phyloP scores from a whole-genome alignment of 768 basidiomycete species.

The Pilatotrama ljubarskyi region DNA sequence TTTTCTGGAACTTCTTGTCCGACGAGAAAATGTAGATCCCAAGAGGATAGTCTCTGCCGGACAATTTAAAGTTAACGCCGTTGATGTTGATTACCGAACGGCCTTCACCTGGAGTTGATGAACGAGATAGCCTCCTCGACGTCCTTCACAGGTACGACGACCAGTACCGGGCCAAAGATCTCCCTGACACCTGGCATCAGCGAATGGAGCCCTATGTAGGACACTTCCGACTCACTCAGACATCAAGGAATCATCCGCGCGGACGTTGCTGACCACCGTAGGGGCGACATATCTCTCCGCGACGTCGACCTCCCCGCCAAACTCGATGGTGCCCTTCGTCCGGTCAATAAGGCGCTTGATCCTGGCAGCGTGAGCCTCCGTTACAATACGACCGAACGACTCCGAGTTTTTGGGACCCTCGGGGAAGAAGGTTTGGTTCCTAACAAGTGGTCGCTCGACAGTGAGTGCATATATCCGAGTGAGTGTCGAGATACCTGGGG shows the following conservation, averaged over 20 bases:
- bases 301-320: constrained; percentile 62
- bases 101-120: constrained; percentile 57
- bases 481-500: too few species aligned
- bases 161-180: constrained; percentile 80
- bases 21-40: constrained; percentile 73
- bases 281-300: constrained; percentile 61
- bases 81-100: too few species aligned
- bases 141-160: constrained; percentile 64
- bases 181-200: constrained; percentile 46
- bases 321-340: constrained; percentile 62
- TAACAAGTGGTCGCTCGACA: background rate
- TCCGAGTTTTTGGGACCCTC: constrained; percentile 38
- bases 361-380: constrained; percentile 50
- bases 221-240: constrained; percentile 53
- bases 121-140: constrained; percentile 69
- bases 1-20: constrained; percentile 53
- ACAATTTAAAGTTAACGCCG: too few species aligned
- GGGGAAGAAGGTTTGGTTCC: constrained; percentile 50
- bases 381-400: constrained; percentile 52
- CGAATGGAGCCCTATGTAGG: background rate
- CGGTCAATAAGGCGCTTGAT: constrained; percentile 56
- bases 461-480: background rate
- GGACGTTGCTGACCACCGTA: constrained; percentile 64
- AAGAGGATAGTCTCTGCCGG: constrained; percentile 72
- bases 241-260: constrained; percentile 68